A percentile compares a stretch with the other conserved stretches of the same genome.
These are phyloP conservation scores for Heterobasidion occidentale DNA, from an alignment of 1,284 basidiomycete species.

Conservation along the genomic window DNA sequence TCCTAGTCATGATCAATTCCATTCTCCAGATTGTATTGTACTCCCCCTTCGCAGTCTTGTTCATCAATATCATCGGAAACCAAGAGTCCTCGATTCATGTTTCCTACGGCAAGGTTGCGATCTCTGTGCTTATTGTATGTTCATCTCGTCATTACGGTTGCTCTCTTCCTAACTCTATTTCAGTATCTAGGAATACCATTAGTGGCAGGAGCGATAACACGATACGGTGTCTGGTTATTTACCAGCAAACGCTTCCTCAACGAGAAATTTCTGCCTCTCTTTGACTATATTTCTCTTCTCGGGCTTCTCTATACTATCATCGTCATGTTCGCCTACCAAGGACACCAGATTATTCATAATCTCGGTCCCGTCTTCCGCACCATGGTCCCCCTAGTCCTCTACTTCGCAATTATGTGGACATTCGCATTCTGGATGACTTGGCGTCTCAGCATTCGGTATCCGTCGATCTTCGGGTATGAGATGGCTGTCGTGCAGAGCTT, in stretches of 20 bases:
- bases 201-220: constrained; percentile 61
- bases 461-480: constrained; percentile 42
- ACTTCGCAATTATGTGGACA: constrained; percentile 77
- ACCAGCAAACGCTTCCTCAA: constrained; percentile 43
- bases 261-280: constrained; percentile 55
- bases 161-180: neutral
- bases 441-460: constrained; percentile 28
- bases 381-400: constrained; percentile 73
- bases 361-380: constrained; percentile 71
- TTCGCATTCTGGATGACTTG: constrained; percentile 52
- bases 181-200: constrained; percentile 72
- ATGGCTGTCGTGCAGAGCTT: constrained; percentile 66
- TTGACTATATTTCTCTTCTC: constrained; percentile 66
- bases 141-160: neutral
- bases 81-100: constrained; percentile 37
- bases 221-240: constrained; percentile 45
- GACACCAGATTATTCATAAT: constrained; percentile 52
- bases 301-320: constrained; percentile 74
- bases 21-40: constrained; percentile 73
- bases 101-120: constrained; percentile 63
- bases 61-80: constrained; percentile 67
- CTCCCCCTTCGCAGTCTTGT: constrained; percentile 69
- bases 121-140: constrained; percentile 64
- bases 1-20: constrained; percentile 56
- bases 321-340: constrained; percentile 72